phyloP scores from a whole-genome alignment of 31 red algal species.

The Endocladia muricata region DNA sequence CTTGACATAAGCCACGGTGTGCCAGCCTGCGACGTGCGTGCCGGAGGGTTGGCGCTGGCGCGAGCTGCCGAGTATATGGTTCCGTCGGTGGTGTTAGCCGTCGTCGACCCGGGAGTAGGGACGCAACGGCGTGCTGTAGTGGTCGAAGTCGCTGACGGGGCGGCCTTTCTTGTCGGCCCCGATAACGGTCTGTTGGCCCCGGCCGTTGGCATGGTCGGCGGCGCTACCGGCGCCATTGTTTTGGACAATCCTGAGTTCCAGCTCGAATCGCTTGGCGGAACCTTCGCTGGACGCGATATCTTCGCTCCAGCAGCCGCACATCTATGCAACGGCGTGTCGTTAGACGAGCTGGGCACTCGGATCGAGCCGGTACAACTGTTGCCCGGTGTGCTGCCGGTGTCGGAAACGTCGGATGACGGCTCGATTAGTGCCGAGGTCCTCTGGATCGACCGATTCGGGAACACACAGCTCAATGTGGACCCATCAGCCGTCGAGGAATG shows the following conservation, averaged over 20 bases:
- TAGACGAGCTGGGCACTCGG: neutral
- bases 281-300: slow-evolving; percentile 3
- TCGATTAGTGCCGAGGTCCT: too few species aligned
- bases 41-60: neutral
- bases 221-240: neutral
- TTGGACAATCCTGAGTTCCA: neutral
- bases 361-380: neutral
- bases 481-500: neutral
- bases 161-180: neutral
- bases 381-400: too few species aligned
- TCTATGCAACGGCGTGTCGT: neutral
- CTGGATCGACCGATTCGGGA: slow-evolving; percentile 16
- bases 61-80: neutral
- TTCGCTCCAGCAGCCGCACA: slow-evolving; percentile 7
- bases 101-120: slow-evolving; percentile 8
- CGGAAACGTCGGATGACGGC: too few species aligned
- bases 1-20: slow-evolving; percentile 5
- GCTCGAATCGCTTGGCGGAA: neutral
- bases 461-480: slow-evolving; percentile 8
- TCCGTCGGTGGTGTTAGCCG: neutral
- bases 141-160: slow-evolving; percentile 5
- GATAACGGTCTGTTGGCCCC: slow-evolving; percentile 7
- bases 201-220: neutral
- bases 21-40: neutral
- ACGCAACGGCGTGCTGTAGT: neutral